These are phyloP conservation scores for Kodamaea sagamina DNA, from an alignment of 805 yeast species.

Conservation along the genomic window DNA sequence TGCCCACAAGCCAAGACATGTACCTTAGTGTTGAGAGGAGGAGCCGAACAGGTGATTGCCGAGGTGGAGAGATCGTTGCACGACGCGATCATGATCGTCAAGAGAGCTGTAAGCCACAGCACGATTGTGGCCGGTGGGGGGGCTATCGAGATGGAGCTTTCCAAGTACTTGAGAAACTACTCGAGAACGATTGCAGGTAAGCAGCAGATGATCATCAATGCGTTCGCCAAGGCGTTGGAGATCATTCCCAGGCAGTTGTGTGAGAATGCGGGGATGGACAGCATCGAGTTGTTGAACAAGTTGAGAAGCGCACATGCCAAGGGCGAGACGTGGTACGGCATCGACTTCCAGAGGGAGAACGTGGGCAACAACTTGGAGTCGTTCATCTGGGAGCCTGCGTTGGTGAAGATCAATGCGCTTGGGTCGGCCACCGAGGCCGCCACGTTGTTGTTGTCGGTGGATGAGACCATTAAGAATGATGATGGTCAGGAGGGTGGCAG, in stretches of 20 bases:
- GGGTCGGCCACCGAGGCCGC: constrained; percentile 98
- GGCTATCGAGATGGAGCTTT: constrained; percentile 96
- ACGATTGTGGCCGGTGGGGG: constrained; percentile 98
- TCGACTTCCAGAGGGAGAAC: constrained; percentile 82
- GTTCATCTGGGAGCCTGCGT: constrained; percentile 97
- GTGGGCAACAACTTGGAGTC: constrained; percentile 81
- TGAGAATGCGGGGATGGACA: constrained; percentile 98
- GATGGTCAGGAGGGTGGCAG: constrained; percentile 56
- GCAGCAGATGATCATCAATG: constrained; percentile 88
- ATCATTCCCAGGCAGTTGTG: constrained; percentile 96
- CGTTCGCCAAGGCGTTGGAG: constrained; percentile 93
- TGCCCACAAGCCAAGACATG: constrained; percentile 92
- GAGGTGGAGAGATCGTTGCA: constrained; percentile 97
- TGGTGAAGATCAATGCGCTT: constrained; percentile 91
- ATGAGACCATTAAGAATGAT: constrained; percentile 83
- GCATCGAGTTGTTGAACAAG: constrained; percentile 88
- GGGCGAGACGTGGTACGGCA: constrained; percentile 90
- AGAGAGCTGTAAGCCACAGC: constrained; percentile 86
- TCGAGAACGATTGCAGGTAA: constrained; percentile 91
- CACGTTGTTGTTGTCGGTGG: constrained; percentile 87
- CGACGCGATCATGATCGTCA: constrained; percentile 98
- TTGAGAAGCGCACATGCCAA: constrained; percentile 92
- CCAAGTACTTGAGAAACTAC: constrained; percentile 82
- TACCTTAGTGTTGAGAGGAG: constrained; percentile 91
- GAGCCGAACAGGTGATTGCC: constrained; percentile 96